A percentile compares a stretch with the other conserved stretches of the same genome.
phyloP scores from a whole-genome alignment of 176 grass and related monocot species.

The Calamus simplicifolius region DNA sequence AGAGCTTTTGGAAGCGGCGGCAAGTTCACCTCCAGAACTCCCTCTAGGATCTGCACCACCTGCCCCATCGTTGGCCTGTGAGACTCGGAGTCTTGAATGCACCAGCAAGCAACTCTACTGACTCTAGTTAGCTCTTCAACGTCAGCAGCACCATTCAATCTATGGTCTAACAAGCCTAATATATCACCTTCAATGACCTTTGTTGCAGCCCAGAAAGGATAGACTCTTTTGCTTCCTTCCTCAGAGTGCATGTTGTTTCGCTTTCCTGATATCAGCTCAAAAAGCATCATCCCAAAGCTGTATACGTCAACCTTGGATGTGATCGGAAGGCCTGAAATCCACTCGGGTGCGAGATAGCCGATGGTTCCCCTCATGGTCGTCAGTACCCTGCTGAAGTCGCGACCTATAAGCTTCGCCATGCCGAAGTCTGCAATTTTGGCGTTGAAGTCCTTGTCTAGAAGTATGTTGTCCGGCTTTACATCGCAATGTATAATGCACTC shows the following conservation, averaged over 20 bases:
- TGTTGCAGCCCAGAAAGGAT: slow-evolving; percentile 16
- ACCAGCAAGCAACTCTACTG: slow-evolving; percentile 24
- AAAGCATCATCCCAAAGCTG: slow-evolving; percentile 37
- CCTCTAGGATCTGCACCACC: slow-evolving; percentile 24
- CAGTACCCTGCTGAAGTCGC: slow-evolving; percentile 28
- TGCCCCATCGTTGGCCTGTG: slow-evolving; percentile 18
- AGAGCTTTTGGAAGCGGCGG: slow-evolving; percentile 17
- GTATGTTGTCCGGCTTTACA: slow-evolving; percentile 40
- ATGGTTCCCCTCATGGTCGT: slow-evolving; percentile 33
- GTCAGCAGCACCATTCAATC: neutral
- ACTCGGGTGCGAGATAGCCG: slow-evolving; percentile 35
- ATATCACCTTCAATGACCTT: neutral
- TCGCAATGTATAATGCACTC: slow-evolving; percentile 35
- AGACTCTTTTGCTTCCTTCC: neutral
- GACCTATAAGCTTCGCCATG: slow-evolving; percentile 32
- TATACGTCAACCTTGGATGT: slow-evolving; percentile 27
- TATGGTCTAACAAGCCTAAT: neutral
- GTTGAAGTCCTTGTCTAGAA: slow-evolving; percentile 12
- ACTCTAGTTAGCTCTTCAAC: slow-evolving; percentile 10
- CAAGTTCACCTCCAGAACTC: slow-evolving; percentile 7
- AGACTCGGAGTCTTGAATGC: slow-evolving; percentile 21
- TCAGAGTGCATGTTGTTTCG: slow-evolving; percentile 1
- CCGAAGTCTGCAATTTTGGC: slow-evolving; percentile 38
- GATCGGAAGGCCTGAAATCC: slow-evolving; percentile 20
- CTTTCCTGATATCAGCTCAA: slow-evolving; percentile 26